phyloP scores from a whole-genome alignment of 2,329 filamentous ascomycete species.

The Cladosporium phlei region DNA sequence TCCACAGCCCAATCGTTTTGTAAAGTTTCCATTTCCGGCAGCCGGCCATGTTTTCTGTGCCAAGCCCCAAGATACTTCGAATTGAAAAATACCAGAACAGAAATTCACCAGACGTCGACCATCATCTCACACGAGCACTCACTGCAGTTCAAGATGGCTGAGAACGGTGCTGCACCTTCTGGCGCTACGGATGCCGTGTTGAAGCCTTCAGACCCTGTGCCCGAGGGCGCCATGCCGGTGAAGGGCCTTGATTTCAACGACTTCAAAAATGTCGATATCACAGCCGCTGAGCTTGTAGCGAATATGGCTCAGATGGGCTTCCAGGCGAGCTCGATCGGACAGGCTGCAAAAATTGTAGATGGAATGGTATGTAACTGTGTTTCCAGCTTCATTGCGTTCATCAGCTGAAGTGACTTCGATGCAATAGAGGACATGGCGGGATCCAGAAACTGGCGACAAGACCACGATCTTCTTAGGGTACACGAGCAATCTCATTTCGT shows the following conservation, averaged over 20 bases:
- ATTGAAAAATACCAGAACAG: no score
- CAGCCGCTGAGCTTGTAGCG: constrained; percentile 75
- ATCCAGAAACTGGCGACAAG: constrained; percentile 70
- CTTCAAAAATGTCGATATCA: constrained; percentile 68
- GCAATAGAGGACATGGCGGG: constrained; percentile 63
- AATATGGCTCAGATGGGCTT: constrained; percentile 85
- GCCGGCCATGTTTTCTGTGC: neutral
- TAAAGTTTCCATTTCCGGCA: neutral
- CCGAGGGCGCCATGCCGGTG: constrained; percentile 72
- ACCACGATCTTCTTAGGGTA: constrained; percentile 97
- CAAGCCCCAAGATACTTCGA: constrained; percentile 7
- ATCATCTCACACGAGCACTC: neutral
- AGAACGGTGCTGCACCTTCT: constrained; percentile 39
- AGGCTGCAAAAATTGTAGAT: constrained; percentile 88
- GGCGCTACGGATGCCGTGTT: constrained; percentile 71
- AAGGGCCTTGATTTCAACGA: constrained; percentile 90
- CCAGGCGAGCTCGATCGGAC: constrained; percentile 73
- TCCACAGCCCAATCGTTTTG: no score
- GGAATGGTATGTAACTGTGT: constrained; percentile 67
- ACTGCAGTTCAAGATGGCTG: constrained; percentile 13
- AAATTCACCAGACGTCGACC: neutral
- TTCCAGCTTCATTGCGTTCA: neutral
- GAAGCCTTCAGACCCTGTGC: constrained; percentile 76
- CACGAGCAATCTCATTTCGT: constrained; percentile 96
- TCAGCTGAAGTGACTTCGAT: constrained; percentile 1